Conservation (phyloP, 2,329 filamentous ascomycete genomes). For the Beauveria scarabaeidicola region DNA sequence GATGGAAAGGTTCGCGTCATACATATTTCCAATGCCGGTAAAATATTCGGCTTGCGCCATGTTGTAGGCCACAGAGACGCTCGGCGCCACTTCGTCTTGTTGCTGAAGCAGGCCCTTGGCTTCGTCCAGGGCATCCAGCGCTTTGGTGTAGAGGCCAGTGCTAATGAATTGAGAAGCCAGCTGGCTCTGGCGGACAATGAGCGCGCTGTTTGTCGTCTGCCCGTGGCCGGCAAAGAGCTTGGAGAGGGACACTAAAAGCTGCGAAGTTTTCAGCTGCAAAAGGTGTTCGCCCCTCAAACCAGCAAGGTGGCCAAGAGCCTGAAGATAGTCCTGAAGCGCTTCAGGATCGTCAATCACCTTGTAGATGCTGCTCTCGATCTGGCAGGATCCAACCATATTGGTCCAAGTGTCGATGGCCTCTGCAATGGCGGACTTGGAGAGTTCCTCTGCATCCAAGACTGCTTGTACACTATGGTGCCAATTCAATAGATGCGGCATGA, state of each 20-base stretch:
- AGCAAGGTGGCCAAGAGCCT: conserved; percentile 42
- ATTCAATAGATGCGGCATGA: conserved; percentile 39
- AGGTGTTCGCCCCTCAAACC: conserved; percentile 41
- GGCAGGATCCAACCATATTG: conserved; percentile 29
- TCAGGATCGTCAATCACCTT: conserved; percentile 40
- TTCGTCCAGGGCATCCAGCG: conserved; percentile 45
- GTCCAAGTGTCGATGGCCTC: conserved; percentile 37
- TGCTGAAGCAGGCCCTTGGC: conserved; percentile 41
- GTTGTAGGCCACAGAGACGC: conserved; percentile 40
- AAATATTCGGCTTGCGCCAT: conserved; percentile 69
- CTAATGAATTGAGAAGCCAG: conserved; percentile 46
- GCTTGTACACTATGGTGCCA: conserved; percentile 36
- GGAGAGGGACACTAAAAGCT: conserved; percentile 26
- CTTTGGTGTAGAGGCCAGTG: conserved; percentile 43
- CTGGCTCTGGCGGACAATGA: conserved; percentile 38
- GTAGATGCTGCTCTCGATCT: conserved; percentile 33
- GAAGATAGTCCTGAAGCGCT: conserved; percentile 40
- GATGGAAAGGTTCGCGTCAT: conserved; percentile 43
- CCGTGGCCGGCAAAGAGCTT: conserved; percentile 25
- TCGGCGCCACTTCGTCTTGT: conserved; percentile 27
- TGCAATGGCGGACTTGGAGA: conserved; percentile 24
- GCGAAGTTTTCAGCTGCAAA: conserved; percentile 30
- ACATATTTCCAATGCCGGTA: conserved; percentile 55
- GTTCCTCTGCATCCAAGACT: conserved; percentile 28
- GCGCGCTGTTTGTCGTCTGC: conserved; percentile 26